A percentile compares a stretch with the other conserved stretches of the same genome.
These are phyloP conservation scores for Leucaena leucocephala DNA, from an alignment of 306 rosid species.

Conservation along the genomic window DNA sequence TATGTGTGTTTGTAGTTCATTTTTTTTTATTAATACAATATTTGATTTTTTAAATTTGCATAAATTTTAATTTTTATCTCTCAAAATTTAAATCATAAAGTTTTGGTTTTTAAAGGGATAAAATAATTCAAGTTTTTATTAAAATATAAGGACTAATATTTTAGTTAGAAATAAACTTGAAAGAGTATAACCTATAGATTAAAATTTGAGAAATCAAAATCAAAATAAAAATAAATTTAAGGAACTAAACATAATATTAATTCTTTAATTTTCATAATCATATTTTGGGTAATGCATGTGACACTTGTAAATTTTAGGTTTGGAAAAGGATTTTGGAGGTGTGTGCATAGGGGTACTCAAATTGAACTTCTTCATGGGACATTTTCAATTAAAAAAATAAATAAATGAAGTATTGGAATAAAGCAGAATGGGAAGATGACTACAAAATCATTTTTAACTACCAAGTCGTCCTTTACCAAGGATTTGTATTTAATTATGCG, in stretches of 20 bases:
- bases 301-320: constrained; percentile 48
- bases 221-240: too few relatives aligned
- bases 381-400: background rate
- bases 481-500: constrained; percentile 2
- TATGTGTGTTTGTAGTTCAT: constrained; percentile 2
- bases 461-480: constrained; percentile 22
- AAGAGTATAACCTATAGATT: too few relatives aligned
- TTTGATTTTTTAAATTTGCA: too few relatives aligned
- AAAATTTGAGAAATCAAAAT: too few relatives aligned
- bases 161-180: too few relatives aligned
- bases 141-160: too few relatives aligned
- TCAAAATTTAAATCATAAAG: too few relatives aligned
- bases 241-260: too few relatives aligned
- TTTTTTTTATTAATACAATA: background rate
- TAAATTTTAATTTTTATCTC: too few relatives aligned
- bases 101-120: too few relatives aligned
- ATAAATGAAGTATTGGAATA: constrained; percentile 11
- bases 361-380: constrained; percentile 20
- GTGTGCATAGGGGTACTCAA: constrained; percentile 40
- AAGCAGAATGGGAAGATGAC: constrained; percentile 14
- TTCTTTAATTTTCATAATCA: background rate
- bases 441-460: background rate
- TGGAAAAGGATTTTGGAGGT: constrained; percentile 31
- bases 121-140: too few relatives aligned
- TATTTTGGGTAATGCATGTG: constrained; percentile 13